Evolutionary conservation across 805 yeast genomes (phyloP).

Genomic region (Zygosaccharomyces bisporus): DNA sequence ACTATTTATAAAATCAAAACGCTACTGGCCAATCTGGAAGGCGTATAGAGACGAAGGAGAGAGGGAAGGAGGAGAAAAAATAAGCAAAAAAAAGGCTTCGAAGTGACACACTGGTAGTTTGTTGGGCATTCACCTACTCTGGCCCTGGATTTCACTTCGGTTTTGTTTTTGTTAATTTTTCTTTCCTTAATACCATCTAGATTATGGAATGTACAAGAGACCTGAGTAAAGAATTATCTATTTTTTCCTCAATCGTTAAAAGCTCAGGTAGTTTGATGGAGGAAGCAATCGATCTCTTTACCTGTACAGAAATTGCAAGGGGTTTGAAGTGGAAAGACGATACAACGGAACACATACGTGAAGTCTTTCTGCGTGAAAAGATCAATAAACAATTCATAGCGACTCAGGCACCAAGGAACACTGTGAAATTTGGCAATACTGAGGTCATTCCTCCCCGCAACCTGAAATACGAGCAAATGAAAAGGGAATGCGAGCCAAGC

Average conservation of each 20-base stretch:
- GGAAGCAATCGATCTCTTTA: constrained; percentile 3
- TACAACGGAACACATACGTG: neutral
- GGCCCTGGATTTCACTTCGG: no score
- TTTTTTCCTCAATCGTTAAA: neutral
- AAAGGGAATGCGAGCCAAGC: no score
- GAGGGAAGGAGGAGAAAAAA: no score
- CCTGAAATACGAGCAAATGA: no score
- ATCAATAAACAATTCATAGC: neutral
- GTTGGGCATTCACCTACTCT: no score
- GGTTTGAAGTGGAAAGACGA: constrained; percentile 1
- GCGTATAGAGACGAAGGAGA: neutral
- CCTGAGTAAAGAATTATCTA: neutral
- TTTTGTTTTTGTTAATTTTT: no score
- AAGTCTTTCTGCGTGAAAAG: neutral
- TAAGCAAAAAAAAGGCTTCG: no score
- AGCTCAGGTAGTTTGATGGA: neutral
- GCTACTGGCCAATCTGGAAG: no score
- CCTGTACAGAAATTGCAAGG: neutral
- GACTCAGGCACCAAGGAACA: constrained; percentile 2
- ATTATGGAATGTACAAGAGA: neutral
- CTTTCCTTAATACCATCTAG: no score
- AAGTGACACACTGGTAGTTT: no score
- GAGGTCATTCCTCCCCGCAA: neutral
- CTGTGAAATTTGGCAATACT: neutral
- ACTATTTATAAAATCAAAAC: no score